Evolutionary conservation across 345 rosid species (phyloP).

Genomic region (Populus simonii): DNA sequence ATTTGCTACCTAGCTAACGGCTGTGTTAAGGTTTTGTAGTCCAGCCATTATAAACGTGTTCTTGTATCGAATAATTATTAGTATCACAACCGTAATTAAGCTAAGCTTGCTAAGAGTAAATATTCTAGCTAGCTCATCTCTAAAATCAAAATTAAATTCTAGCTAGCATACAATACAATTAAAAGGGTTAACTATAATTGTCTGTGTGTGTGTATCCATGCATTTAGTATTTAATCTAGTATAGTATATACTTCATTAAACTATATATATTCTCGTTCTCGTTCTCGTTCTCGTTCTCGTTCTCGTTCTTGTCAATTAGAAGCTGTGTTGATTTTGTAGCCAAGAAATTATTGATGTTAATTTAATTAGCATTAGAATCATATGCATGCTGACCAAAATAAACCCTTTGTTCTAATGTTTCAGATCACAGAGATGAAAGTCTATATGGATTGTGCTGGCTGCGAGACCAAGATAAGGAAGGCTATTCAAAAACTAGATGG

Average conservation of each 20-base stretch:
- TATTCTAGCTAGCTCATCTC: background rate
- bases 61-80: background rate
- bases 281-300: background rate
- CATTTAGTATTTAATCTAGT: background rate
- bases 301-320: background rate
- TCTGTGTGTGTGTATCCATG: background rate
- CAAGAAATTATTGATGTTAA: too few relatives aligned
- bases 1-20: background rate
- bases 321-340: background rate
- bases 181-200: background rate
- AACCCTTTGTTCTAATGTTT: background rate
- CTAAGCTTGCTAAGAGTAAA: background rate
- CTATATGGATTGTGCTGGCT: constrained; percentile 71
- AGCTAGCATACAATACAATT: background rate
- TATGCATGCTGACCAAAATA: background rate
- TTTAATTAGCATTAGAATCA: background rate
- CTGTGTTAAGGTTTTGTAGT: background rate
- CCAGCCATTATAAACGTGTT: background rate
- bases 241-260: background rate
- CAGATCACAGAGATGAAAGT: constrained; percentile 69
- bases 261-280: background rate
- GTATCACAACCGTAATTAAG: background rate
- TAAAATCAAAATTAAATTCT: background rate
- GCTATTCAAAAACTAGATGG: constrained; percentile 63
- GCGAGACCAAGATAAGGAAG: constrained; percentile 55